Evolutionary conservation across 805 yeast species (phyloP), one percentile per base, ranked within the genome.

Genomic region (Ogataea pilisensis): DNA sequence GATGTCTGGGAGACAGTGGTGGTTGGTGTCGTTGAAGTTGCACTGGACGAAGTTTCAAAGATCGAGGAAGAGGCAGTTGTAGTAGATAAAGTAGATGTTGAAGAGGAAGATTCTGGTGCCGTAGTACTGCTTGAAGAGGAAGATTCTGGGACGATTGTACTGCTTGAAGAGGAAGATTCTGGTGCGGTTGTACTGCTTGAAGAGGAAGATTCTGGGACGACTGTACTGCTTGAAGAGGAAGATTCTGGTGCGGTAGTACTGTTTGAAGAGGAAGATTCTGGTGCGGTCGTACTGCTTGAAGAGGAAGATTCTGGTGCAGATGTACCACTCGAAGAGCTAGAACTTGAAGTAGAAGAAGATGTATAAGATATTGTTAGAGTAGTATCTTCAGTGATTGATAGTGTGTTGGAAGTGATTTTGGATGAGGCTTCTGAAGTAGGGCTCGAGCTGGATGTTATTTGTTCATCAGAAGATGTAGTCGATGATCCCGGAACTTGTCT

Each of bases 21-120:
- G 4, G 46, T 19, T 45, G 53, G 14, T 43, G 56, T 22, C 49
- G 60, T 43, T 26, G 56, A 46, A n/a, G 62, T 42, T n/a, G 55
- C 38, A 18, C 55, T 47, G 17, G 61, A 33, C 4, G 58, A 34
- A 9, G 57, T 19, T n/a, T n/a, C n/a, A 11, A 54, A 30, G 3
- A 55, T 41, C 13, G 62, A 27, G 8, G 62, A 35, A n/a, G 58
- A 26, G 1, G 61, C 32, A n/a, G 47, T 27, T 21, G 50, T 34
- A 8, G 53, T 37, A 5, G 62, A 16, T 18, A 52, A 35, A 19
- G 64, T 36, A 38, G 60, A 39, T 16, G 58, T 39, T 5, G 55
- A 19, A 43, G 61, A 39, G 16, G 60, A 22, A 17, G 58, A 32
- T 18, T 54, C 24, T 18, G 58, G 17, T 17, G 61, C 38, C 4